Evolutionary conservation across 169 alveolate genomes (phyloP).

Genomic region (Blepharisma undulans): DNA sequence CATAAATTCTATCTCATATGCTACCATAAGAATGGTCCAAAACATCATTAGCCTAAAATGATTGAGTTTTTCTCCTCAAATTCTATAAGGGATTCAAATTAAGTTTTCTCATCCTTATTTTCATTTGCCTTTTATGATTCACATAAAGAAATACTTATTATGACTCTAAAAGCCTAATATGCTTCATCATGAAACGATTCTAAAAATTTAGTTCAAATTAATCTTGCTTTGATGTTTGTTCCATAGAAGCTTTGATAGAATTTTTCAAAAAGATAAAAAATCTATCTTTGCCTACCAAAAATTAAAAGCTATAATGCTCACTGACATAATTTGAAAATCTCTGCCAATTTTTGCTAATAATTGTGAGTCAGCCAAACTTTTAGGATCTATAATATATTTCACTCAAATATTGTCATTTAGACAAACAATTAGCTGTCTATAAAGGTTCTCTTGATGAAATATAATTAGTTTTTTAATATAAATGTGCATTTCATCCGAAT

Average conservation of each 20-base stretch:
- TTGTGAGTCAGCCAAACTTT: slow-evolving; percentile 33
- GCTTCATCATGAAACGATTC: slow-evolving; percentile 79
- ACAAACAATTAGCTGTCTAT: slow-evolving; percentile 54
- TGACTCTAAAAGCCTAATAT: slow-evolving; percentile 92
- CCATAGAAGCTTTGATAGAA: slow-evolving; percentile 26
- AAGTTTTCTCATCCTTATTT: slow-evolving; percentile 90
- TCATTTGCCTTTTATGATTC: slow-evolving; percentile 88
- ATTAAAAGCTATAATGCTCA: slow-evolving; percentile 59
- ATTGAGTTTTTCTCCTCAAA: slow-evolving; percentile 78
- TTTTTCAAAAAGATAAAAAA: slow-evolving; percentile 41
- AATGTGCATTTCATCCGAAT: too few species aligned
- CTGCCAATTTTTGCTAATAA: slow-evolving; percentile 34
- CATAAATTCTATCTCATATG: too few species aligned
- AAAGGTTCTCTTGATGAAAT: slow-evolving; percentile 68
- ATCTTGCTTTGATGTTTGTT: slow-evolving; percentile 48
- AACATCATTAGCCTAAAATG: slow-evolving; percentile 91
- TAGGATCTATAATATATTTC: slow-evolving; percentile 48
- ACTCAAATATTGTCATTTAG: slow-evolving; percentile 34
- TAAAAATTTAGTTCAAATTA: slow-evolving; percentile 80
- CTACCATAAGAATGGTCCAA: slow-evolving; percentile 96
- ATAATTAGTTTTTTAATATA: too few species aligned
- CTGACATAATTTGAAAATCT: slow-evolving; percentile 55
- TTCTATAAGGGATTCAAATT: slow-evolving; percentile 88
- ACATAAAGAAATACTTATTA: slow-evolving; percentile 98
- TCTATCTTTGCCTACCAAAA: slow-evolving; percentile 57